phyloP scores from a whole-genome alignment of 441 rosid species.

The Lepidium campestre region DNA sequence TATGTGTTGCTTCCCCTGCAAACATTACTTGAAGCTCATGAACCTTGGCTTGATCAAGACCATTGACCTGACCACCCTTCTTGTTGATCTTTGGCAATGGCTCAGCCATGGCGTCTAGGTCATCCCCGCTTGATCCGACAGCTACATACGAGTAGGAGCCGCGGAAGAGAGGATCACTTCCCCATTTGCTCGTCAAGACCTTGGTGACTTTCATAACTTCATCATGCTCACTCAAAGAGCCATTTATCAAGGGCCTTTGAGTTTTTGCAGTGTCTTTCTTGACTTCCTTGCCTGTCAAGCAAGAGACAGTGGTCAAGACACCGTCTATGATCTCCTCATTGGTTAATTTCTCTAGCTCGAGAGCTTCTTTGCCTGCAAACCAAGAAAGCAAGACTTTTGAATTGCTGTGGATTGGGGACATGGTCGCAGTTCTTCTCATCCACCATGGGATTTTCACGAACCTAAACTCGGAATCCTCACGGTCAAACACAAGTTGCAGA shows the following conservation, averaged over 20 bases:
- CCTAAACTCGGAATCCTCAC: slow-evolving; percentile 46
- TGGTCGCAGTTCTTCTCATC: slow-evolving; percentile 88
- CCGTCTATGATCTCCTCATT: slow-evolving; percentile 71
- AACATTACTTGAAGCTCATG: slow-evolving; percentile 67
- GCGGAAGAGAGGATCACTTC: slow-evolving; percentile 72
- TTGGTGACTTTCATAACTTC: slow-evolving; percentile 36
- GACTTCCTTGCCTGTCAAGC: slow-evolving; percentile 36
- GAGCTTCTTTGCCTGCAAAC: slow-evolving; percentile 96
- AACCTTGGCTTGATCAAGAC: slow-evolving; percentile 13
- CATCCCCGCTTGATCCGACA: slow-evolving; percentile 88
- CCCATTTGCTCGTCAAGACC: slow-evolving; percentile 86
- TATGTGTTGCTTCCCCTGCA: slow-evolving; percentile 99
- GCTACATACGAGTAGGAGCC: slow-evolving; percentile 89
- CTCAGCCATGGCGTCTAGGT: slow-evolving; percentile 71
- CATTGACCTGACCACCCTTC: slow-evolving; percentile 21
- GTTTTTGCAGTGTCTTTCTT: slow-evolving; percentile 5
- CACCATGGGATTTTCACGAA: slow-evolving; percentile 71
- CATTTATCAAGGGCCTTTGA: slow-evolving; percentile 31
- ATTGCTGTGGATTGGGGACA: slow-evolving; percentile 62
- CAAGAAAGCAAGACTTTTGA: slow-evolving; percentile 75
- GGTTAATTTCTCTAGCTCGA: slow-evolving; percentile 63
- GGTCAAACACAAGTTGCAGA: slow-evolving; percentile 71
- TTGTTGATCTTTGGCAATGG: slow-evolving; percentile 60
- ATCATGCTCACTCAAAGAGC: slow-evolving; percentile 20
- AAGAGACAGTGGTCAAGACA: slow-evolving; percentile 51